phyloP scores from a whole-genome alignment of 306 rosid species.

The Arachis stenosperma region DNA sequence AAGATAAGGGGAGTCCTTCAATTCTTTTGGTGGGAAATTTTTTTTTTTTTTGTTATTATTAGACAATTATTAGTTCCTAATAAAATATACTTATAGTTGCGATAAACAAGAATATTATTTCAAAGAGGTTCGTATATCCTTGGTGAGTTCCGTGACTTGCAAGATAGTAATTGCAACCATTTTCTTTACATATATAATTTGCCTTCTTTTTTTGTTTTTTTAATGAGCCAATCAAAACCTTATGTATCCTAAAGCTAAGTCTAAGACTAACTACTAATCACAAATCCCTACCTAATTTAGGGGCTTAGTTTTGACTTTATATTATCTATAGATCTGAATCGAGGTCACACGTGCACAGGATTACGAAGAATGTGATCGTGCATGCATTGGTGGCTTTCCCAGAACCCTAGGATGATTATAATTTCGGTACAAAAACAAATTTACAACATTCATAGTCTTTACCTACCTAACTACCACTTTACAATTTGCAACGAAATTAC shows the following conservation, averaged over 20 bases:
- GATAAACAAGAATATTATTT: not conserved
- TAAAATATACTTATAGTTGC: no score
- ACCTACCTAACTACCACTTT: constrained; percentile 36
- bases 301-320: constrained; percentile 29
- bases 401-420: constrained; percentile 19
- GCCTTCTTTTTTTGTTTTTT: not conserved
- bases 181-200: not conserved
- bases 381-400: constrained; percentile 4
- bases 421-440: constrained; percentile 13
- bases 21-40: no score
- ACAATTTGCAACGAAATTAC: constrained; percentile 15
- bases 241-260: not conserved
- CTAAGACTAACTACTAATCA: constrained; percentile 15
- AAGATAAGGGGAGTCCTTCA: no score
- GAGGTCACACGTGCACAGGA: constrained; percentile 32
- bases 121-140: constrained; percentile 11
- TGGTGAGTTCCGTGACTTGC: constrained; percentile 26
- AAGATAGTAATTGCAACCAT: constrained; percentile 14
- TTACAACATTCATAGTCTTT: constrained; percentile 40
- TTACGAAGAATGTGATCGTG: not conserved
- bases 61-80: no score
- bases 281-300: constrained; percentile 4
- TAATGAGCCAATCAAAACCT: not conserved
- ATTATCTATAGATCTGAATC: not conserved
- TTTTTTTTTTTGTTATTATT: no score